Percentiles rank a stretch among this genome's conserved stretches.
phyloP scores from a whole-genome alignment of 176 grass and related monocot genomes.

The Panicum miliaceum region DNA sequence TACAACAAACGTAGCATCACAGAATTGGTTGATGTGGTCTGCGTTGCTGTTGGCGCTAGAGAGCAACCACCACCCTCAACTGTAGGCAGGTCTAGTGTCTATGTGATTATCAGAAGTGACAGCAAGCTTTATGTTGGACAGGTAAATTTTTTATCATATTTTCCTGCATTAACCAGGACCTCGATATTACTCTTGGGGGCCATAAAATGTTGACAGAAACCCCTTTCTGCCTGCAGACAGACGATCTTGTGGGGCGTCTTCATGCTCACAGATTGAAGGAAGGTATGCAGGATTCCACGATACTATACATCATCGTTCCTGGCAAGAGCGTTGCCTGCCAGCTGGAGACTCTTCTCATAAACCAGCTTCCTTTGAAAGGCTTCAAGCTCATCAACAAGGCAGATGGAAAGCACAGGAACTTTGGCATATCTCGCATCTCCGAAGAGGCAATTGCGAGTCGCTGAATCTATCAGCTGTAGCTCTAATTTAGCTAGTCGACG shows the following conservation, averaged over 20 bases:
- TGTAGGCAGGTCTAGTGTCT: constrained; percentile 79
- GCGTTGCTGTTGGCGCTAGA: constrained; percentile 72
- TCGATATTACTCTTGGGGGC: not conserved
- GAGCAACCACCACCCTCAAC: constrained; percentile 92
- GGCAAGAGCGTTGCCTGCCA: constrained; percentile 92
- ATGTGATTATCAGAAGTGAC: constrained; percentile 81
- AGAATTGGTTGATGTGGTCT: constrained; percentile 55
- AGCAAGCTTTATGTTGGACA: constrained; percentile 88
- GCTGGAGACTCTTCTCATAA: constrained; percentile 95
- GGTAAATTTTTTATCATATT: constrained; percentile 49
- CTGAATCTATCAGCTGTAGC: constrained; percentile 28
- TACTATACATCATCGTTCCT: constrained; percentile 72
- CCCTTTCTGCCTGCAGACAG: constrained; percentile 68
- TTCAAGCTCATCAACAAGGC: constrained; percentile 82
- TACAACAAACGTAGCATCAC: constrained; percentile 57
- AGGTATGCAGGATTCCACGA: constrained; percentile 73
- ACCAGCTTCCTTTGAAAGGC: constrained; percentile 74
- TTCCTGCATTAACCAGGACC: not conserved
- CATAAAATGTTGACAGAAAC: constrained; percentile 7
- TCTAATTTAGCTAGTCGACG: constrained; percentile 12
- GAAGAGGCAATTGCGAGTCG: constrained; percentile 49
- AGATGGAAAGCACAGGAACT: constrained; percentile 93
- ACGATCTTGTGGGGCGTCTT: constrained; percentile 84
- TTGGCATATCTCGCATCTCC: constrained; percentile 54
- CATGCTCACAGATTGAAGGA: constrained; percentile 73